Conservation (phyloP, 1,284 basidiomycete genomes). For the Ceratobasidium sp. region DNA sequence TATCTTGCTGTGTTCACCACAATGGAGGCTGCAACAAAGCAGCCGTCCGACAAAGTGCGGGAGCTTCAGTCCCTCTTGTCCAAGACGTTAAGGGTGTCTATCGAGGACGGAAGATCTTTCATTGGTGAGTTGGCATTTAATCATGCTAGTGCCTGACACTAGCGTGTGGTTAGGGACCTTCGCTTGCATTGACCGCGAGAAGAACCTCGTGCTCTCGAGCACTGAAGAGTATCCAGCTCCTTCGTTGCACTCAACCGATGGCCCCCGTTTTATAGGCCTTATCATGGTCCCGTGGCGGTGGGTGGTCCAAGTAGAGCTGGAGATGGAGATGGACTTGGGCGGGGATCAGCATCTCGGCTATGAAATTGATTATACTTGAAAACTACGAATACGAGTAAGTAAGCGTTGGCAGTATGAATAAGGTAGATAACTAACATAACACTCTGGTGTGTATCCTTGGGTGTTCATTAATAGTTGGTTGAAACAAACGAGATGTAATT, state of each 20-base stretch:
- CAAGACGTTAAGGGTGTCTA: slow-evolving; percentile 39
- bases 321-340: not conserved
- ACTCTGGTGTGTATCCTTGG: not conserved
- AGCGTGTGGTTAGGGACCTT: slow-evolving; percentile 36
- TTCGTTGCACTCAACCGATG: not conserved
- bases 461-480: not conserved
- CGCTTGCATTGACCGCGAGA: slow-evolving; percentile 47
- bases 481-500: too few species aligned
- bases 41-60: slow-evolving; percentile 5
- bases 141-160: not conserved
- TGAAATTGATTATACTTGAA: slow-evolving; percentile 10
- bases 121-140: slow-evolving; percentile 27
- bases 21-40: slow-evolving; percentile 17
- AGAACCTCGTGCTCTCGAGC: slow-evolving; percentile 46
- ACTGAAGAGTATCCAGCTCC: slow-evolving; percentile 44
- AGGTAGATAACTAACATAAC: too few species aligned
- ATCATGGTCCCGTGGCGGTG: slow-evolving; percentile 47
- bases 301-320: slow-evolving; percentile 45
- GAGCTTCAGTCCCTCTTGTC: slow-evolving; percentile 14
- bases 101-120: slow-evolving; percentile 46
- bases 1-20: not conserved
- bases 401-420: too few species aligned
- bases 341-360: not conserved
- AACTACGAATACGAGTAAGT: too few species aligned
- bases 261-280: slow-evolving; percentile 45